Conservation (phyloP, 768 basidiomycete species). For the Tulasnella sp. region DNA sequence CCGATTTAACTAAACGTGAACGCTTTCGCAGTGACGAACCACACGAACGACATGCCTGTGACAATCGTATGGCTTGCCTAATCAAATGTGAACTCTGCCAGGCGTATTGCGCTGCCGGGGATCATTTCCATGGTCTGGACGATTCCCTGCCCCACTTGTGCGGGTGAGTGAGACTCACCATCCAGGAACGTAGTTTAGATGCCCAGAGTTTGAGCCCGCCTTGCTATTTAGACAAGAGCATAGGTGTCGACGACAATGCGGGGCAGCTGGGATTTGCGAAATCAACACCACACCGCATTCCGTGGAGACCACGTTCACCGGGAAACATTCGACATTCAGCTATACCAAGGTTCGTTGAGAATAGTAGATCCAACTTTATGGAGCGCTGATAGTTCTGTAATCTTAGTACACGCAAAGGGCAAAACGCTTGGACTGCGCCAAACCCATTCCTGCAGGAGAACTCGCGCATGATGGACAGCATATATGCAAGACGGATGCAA, state of each 20-base stretch:
- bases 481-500: slow-evolving; percentile 39
- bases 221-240: slow-evolving; percentile 42
- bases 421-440: slow-evolving; percentile 45
- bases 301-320: slow-evolving; percentile 55
- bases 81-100: slow-evolving; percentile 48
- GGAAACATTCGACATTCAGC: slow-evolving; percentile 52
- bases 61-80: slow-evolving; percentile 44
- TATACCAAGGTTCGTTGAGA: slow-evolving; percentile 48
- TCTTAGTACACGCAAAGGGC: slow-evolving; percentile 34
- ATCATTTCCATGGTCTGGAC: slow-evolving; percentile 49
- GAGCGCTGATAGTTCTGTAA: background rate
- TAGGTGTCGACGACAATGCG: slow-evolving; percentile 39
- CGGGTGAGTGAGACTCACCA: slow-evolving; percentile 36
- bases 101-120: slow-evolving; percentile 40
- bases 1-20: background rate
- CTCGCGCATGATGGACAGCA: slow-evolving; percentile 43
- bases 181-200: background rate
- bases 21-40: slow-evolving; percentile 34
- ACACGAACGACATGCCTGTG: slow-evolving; percentile 46
- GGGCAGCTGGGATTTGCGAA: slow-evolving; percentile 45
- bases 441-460: slow-evolving; percentile 39
- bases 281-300: slow-evolving; percentile 53
- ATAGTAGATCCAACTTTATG: background rate
- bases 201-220: background rate
- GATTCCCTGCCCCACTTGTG: slow-evolving; percentile 43